Evolutionary conservation across 1,284 basidiomycete genomes (phyloP), one percentile per base, ranked within the genome.

Genomic region (Cryptococcus amylolentus): DNA sequence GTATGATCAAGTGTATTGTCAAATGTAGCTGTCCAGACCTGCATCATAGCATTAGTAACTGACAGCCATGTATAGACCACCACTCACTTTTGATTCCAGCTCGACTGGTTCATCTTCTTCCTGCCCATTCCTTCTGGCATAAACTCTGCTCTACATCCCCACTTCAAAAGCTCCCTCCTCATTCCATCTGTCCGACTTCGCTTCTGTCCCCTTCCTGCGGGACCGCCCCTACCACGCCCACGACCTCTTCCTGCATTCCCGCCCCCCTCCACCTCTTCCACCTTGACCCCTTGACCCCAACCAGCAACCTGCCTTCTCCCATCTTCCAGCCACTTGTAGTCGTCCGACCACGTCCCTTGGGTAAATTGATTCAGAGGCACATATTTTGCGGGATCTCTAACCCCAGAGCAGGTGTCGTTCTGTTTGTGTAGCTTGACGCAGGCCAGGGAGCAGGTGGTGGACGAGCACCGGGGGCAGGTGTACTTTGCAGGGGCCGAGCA

Each of bases 221-320:
- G 66, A 93, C 35, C 95, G 89, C 77, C 93, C 96, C 77, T 98
- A 94, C 88, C 98, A 89, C 5, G 86, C 88, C 3, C 90, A 88
- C 60, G 83, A 83, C 65, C 52, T 47, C 26, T 40, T 5, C 26
- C 38, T 35, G 49, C 14, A 13, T 13, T 52, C 7, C 7, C 45
- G 12, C 43, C 54, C 2, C 38, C 59, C 62, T 41, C 43, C 54
- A 46, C 26, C 28, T 57, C 60, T 41, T 58, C 61, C 41, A 55
- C 62, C 46, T 57, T 59, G 52, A 91, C 86, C 63, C 87, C 85
- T 62, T 78, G 79, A 0, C 90, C 89, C 84, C 86, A 89, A 20
- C 82, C 83, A 20, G 80, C 80, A 9, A 87, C 84, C 62, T 83
- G 84, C 61, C 91, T 77, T 31, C 88, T 84, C 48, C 89, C 76